Base-by-base conservation (phyloP, 2,329 filamentous ascomycete species). In the Dothistroma septosporum region DNA sequence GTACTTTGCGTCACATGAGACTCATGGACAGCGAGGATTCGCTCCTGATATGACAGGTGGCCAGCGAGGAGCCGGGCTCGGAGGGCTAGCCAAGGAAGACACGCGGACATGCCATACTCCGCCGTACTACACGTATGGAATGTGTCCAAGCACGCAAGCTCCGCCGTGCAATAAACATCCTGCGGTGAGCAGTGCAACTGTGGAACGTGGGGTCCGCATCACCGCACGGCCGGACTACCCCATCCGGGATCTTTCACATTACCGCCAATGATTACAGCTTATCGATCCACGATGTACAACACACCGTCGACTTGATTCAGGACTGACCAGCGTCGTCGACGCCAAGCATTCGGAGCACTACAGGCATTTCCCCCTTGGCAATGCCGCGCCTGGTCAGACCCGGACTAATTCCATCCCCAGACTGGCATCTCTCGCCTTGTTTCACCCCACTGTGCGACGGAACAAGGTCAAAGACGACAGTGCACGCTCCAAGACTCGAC, bases 401-500 rank as follows among this genome's bases (percentile, higher is more conserved):
- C 47, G 3, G 47, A 24, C 22, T 10, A 11, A 28, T 24, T 50
- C 21, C 5, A 35, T 21, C 31, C 50, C 50, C 50, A 35, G 31
- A 53, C 50, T n/a, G 31, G 50, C 50, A 53, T 28, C 14, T 32
- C n/a, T 19, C 48, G 21, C 48, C 48, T 32, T 52, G 48, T 8
- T 52, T 22, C 16, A 28, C 50, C 31, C 50, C 31, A 53, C 24
- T 28, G 24, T 28, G 24, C 24, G 24, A 28, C 31, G 50, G 24
- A 32, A 53, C 50, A 35, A 53, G 35, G 50, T 53, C 24, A 35
- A 53, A 33, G 50, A 24, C 50, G 31, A 53, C 50, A 5, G 16
- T n/a, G 50, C 50, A 14, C 21, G 10, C 16, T 37, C 44, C 53
- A 57, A 59, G 50, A 59, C 53, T 58, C 24, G 32, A 53, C 22